Evolutionary conservation across 192 early-diverging fungal genomes (phyloP), one percentile per base, ranked within the genome.

Genomic region (Dissophora ornata): DNA sequence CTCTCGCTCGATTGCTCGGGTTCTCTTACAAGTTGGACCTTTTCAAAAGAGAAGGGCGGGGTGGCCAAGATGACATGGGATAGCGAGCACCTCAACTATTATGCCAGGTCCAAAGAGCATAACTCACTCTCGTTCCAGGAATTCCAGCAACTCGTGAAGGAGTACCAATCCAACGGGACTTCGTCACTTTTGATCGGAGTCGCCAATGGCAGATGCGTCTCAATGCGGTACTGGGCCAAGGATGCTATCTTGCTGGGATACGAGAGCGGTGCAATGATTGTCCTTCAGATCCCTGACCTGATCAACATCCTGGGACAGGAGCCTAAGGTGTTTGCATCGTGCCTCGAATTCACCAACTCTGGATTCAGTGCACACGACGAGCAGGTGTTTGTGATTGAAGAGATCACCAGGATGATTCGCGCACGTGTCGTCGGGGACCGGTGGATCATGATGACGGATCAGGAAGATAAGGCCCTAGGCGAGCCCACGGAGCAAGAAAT

Each of bases 201-300:
- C 1, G 81, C 69, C 47, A 86, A 80, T 32, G 79, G 82, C 18
- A 61, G 67, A 8, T 62, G 71, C 50, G 62, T 89, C 15, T 81
- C 83, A 2, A 80, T 83, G 42, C 70, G 79, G 12, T 90, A 82
- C 79, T 90, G 87, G 89, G 67, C 89, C 26, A 65, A 80, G 41
- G 62, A 81, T 46, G 80, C 82, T 11, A 58, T 89, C 36, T 57
- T 80, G 2, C 42, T 90, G 16, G 64, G 81, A 5, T 90, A 85
- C 45, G 69, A 67, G 36, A 70, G 86, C 48, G 89, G 89, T 19
- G 69, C 75, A 13, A 63, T 89, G 42, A 79, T 81, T 26, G 82
- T 90, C 34, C 46, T 80, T 1, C 61, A 81, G 30, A 60, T 88
- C 21, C 73, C 86, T 3, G 57, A 81, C 3, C 56, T 86, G 62